These are phyloP conservation scores for Leishmania tropica DNA, from an alignment of 208 protist species.

Conservation along the genomic window DNA sequence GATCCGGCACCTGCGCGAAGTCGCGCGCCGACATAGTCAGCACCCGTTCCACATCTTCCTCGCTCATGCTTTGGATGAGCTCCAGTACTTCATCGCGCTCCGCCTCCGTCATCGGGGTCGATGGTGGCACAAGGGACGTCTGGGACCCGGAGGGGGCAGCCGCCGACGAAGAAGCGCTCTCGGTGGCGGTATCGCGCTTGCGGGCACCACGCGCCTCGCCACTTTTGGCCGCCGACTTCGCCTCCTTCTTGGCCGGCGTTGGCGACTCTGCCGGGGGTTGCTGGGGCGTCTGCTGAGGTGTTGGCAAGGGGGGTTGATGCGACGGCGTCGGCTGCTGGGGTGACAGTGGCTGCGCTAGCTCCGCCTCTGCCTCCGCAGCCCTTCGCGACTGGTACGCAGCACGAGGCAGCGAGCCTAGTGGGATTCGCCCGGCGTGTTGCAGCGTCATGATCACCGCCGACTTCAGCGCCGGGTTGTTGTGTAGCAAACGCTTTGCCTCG, in stretches of 20 bases:
- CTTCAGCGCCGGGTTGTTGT: conserved; percentile 68
- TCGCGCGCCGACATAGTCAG: conserved; percentile 66
- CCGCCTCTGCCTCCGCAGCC: conserved; percentile 3
- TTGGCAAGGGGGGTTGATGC: background rate
- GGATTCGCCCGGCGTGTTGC: conserved; percentile 79
- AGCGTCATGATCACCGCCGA: conserved; percentile 80
- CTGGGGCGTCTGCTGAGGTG: conserved; percentile 2
- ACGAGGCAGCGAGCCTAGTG: conserved; percentile 43
- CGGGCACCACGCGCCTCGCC: background rate
- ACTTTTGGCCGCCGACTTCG: background rate
- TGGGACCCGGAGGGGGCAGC: background rate
- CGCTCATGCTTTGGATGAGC: conserved; percentile 74
- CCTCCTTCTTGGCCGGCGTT: conserved; percentile 5
- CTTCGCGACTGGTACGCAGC: conserved; percentile 43
- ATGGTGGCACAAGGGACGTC: background rate
- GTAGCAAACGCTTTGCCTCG: conserved; percentile 67
- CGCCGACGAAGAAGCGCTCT: conserved; percentile 3
- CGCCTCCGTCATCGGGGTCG: conserved; percentile 30
- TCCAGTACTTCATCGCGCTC: conserved; percentile 76
- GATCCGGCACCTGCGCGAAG: conserved; percentile 63
- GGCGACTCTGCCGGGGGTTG: background rate
- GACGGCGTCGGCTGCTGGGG: background rate
- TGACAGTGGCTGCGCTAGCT: background rate
- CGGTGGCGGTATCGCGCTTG: conserved; percentile 2
- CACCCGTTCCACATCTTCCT: conserved; percentile 82